A percentile compares a stretch with the other conserved stretches of the same genome.
Evolutionary conservation across 2,329 filamentous ascomycete genomes (phyloP).

Genomic region (Penicillium corylophilum): DNA sequence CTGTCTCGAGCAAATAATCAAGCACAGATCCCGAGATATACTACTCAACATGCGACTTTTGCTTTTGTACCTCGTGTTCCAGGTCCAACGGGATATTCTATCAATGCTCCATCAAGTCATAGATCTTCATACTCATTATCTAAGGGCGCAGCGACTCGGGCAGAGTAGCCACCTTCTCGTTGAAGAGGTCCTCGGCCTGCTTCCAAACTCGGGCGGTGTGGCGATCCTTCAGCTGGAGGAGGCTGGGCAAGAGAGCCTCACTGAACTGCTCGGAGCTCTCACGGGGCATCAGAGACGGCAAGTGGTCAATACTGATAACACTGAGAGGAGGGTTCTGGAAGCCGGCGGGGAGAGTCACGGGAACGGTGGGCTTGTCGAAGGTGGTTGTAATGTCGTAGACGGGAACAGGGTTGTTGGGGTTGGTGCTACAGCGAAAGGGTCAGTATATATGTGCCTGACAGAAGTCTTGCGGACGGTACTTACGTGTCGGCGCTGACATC

Average conservation of each 20-base stretch:
- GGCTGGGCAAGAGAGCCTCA: conserved; percentile 70
- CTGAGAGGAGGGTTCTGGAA: conserved; percentile 62
- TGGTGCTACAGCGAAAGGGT: conserved; percentile 35
- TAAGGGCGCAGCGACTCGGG: conserved; percentile 44
- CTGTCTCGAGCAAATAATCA: neutral
- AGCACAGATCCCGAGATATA: conserved; percentile 5
- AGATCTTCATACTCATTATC: conserved; percentile 6
- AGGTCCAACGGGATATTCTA: conserved; percentile 11
- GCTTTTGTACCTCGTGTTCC: conserved; percentile 5
- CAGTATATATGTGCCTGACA: neutral
- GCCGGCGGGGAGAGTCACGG: conserved; percentile 56
- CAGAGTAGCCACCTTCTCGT: conserved; percentile 73
- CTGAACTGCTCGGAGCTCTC: conserved; percentile 87
- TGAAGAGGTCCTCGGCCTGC: conserved; percentile 78
- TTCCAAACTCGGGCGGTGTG: conserved; percentile 73
- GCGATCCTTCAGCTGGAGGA: conserved; percentile 76
- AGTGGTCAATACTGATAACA: conserved; percentile 85
- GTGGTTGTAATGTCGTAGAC: conserved; percentile 84
- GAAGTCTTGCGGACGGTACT: conserved; percentile 34
- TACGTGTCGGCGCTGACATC: conserved; percentile 60
- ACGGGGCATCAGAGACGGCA: conserved; percentile 77
- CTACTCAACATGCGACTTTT: conserved; percentile 15
- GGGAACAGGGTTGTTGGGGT: conserved; percentile 57
- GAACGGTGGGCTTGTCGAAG: conserved; percentile 82
- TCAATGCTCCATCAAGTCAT: conserved; percentile 18